Evolutionary conservation across 2,329 filamentous ascomycete genomes (phyloP), one percentile per base, ranked within the genome.

Genomic region (Clarireedia paspali): DNA sequence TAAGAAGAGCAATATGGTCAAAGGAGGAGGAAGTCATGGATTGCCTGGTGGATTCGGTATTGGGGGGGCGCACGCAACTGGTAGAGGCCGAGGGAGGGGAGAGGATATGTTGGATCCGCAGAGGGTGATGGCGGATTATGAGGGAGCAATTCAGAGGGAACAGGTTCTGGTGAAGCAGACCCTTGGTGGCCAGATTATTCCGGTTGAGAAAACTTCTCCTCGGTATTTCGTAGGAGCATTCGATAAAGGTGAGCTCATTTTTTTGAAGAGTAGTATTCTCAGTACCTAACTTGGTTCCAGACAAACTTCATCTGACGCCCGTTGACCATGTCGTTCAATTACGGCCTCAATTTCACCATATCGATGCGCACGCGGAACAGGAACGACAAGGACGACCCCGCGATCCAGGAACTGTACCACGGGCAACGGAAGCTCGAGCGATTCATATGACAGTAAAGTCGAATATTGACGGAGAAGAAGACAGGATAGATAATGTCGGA

Each of bases 161-260:
- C 83, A 85, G 62, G 85, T 95, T 4, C 73, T 96, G 68, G 79
- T 83, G 50, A 87, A 83, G 58, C 90, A 95, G 74, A 95, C 91
- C 0, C 77, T 96, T 23, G 91, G 91, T 47, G 94, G 94, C 0
- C 85, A 92, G 70, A 85, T 85, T 12, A 79, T 83, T 42, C 76
- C 83, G 2, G 83, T 85, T 61, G 81, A 86, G 61, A 86, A 87
- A 23, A 86, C 61, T 5, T 65, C 62, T 36, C 68, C 68, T 36
- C 60, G 89, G 62, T 95, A 95, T 74, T 95, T 96, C 84, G 79
- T 96, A 50, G 94, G 90, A 27, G 87, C 91, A n/a, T 96, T 97
- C 69, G 82, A 87, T 68, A 86, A 86, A 51, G 82, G 89, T 92
- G 72, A 64, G 83, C 76, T 14, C 9, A 9, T 24, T 20, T 20